Evolutionary conservation across 257 asterid species (phyloP).

Genomic region (Galeopsis tetrahit): DNA sequence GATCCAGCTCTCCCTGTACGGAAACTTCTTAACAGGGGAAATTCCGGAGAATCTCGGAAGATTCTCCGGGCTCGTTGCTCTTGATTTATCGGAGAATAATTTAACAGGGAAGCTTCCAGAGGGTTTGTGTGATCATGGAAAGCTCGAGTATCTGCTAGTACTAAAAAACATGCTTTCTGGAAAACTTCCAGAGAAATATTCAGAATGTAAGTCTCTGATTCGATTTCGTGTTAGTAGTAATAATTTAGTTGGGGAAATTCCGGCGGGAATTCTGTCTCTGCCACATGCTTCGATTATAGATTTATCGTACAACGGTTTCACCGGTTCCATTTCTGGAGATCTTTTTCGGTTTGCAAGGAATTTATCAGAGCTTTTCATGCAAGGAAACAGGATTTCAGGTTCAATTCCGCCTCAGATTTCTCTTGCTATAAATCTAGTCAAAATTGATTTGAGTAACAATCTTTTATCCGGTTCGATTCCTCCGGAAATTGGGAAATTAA

Average conservation of each 20-base stretch:
- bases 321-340: conserved; percentile 53
- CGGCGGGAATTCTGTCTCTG: conserved; percentile 66
- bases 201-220: conserved; percentile 61
- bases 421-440: conserved; percentile 59
- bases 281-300: conserved; percentile 82
- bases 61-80: conserved; percentile 52
- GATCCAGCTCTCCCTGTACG: conserved; percentile 69
- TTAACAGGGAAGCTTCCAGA: conserved; percentile 74
- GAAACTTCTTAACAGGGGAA: conserved; percentile 70
- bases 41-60: conserved; percentile 72
- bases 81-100: conserved; percentile 86
- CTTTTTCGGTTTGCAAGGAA: conserved; percentile 59
- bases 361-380: conserved; percentile 84
- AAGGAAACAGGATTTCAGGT: conserved; percentile 80
- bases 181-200: conserved; percentile 64
- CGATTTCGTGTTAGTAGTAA: conserved; percentile 82
- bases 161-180: conserved; percentile 72
- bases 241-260: conserved; percentile 63
- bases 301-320: conserved; percentile 57
- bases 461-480: conserved; percentile 78
- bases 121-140: conserved; percentile 66
- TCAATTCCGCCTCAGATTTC: conserved; percentile 71
- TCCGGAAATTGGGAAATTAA: conserved; percentile 62
- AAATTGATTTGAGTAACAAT: conserved; percentile 79
- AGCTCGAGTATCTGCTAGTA: conserved; percentile 62